These are phyloP conservation scores for Aegilops tauschii DNA, from an alignment of 176 grass and related monocot genomes.

Conservation along the genomic window DNA sequence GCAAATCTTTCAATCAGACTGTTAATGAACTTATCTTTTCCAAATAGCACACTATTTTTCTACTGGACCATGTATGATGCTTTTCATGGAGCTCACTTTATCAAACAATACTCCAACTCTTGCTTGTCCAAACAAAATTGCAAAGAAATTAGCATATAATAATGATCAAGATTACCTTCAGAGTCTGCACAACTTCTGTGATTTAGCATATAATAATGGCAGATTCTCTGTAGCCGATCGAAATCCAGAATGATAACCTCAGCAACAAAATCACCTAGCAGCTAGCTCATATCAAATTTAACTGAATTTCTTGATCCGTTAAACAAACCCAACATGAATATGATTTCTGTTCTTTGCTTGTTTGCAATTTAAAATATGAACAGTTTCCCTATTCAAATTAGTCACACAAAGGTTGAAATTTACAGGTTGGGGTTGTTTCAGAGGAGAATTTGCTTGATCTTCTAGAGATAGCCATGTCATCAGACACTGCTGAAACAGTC, in stretches of 20 bases:
- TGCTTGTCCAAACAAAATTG: slow-evolving; percentile 1
- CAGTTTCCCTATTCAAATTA: slow-evolving; percentile 5
- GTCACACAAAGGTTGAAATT: slow-evolving; percentile 23
- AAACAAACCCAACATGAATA: slow-evolving; percentile 14
- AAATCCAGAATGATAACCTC: slow-evolving; percentile 1
- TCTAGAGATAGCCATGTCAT: slow-evolving; percentile 96
- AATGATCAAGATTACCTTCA: slow-evolving; percentile 10
- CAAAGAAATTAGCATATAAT: slow-evolving; percentile 8
- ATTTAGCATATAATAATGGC: background rate
- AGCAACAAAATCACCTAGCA: background rate
- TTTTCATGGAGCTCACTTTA: background rate
- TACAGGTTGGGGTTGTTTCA: slow-evolving; percentile 90
- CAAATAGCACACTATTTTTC: background rate
- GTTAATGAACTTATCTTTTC: background rate
- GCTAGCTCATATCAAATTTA: background rate
- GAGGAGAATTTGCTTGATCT: slow-evolving; percentile 97
- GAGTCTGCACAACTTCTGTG: background rate
- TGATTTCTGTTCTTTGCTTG: background rate
- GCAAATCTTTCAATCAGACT: background rate
- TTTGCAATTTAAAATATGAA: background rate
- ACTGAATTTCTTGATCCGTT: background rate
- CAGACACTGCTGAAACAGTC: slow-evolving; percentile 90
- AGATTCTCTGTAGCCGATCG: slow-evolving; percentile 4
- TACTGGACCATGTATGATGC: background rate
- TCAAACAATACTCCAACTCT: background rate